phyloP scores from a whole-genome alignment of 768 basidiomycete genomes.

The Lanmaoa pseudosensibilis region DNA sequence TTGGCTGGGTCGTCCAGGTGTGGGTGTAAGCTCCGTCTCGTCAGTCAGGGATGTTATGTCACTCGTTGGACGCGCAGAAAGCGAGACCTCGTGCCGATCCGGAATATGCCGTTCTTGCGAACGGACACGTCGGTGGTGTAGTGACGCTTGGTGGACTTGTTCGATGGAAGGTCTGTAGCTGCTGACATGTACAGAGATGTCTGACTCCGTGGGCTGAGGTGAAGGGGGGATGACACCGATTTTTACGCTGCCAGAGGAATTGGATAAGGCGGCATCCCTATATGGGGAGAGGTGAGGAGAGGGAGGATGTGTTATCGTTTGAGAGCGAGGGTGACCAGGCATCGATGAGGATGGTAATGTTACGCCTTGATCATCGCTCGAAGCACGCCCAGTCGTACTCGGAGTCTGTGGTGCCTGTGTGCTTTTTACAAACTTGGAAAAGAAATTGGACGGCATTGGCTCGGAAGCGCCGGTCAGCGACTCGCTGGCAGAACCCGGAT shows the following conservation, averaged over 20 bases:
- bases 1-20: constrained; percentile 13
- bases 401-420: constrained; percentile 13
- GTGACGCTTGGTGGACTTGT: constrained; percentile 12
- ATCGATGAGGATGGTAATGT: not conserved
- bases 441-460: constrained; percentile 31
- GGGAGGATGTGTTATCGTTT: constrained; percentile 8
- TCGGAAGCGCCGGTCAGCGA: not conserved
- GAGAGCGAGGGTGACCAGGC: constrained; percentile 6
- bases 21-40: constrained; percentile 32
- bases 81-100: constrained; percentile 34
- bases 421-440: constrained; percentile 32
- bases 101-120: constrained; percentile 33
- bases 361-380: not conserved
- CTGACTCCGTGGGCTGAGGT: constrained; percentile 20
- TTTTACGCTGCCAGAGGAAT: constrained; percentile 26
- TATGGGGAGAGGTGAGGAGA: constrained; percentile 7
- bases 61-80: constrained; percentile 31
- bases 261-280: constrained; percentile 3
- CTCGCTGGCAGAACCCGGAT: no score
- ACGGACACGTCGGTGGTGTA: constrained; percentile 30
- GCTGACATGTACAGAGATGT: constrained; percentile 7
- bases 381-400: not conserved
- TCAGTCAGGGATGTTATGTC: constrained; percentile 21
- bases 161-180: constrained; percentile 15
- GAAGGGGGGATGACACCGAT: constrained; percentile 35